phyloP scores from a whole-genome alignment of 1,284 basidiomycete species.

The Rhodotorula sp. region DNA sequence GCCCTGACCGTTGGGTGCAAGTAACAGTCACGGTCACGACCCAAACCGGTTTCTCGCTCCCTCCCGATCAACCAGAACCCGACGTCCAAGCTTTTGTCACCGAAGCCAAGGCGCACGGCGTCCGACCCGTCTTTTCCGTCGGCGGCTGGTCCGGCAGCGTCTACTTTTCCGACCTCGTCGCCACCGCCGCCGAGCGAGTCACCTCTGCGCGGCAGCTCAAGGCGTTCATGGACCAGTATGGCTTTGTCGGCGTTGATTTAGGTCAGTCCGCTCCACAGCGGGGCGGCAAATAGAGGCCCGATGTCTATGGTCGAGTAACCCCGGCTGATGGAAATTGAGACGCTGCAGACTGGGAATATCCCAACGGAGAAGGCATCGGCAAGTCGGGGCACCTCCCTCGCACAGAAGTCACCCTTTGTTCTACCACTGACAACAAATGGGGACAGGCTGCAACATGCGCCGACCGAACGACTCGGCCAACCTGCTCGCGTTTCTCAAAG shows the following conservation, averaged over 20 bases:
- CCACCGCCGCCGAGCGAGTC: constrained; percentile 55
- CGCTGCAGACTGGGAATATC: constrained; percentile 87
- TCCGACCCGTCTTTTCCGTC: constrained; percentile 23
- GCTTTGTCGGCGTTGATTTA: constrained; percentile 82
- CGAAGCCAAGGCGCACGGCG: constrained; percentile 14
- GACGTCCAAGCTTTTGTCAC: constrained; percentile 24
- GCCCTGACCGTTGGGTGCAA: no score
- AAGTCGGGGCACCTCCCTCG: neutral
- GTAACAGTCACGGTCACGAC: constrained; percentile 25
- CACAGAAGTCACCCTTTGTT: no score
- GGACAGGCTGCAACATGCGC: constrained; percentile 58
- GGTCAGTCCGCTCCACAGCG: neutral
- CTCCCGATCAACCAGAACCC: constrained; percentile 2
- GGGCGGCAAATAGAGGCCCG: neutral
- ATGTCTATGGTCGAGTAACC: no score
- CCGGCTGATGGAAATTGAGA: no score
- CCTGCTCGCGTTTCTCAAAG: constrained; percentile 69
- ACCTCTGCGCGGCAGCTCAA: constrained; percentile 64
- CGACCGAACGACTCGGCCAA: constrained; percentile 64
- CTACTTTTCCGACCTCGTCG: constrained; percentile 71
- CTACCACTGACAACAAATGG: neutral
- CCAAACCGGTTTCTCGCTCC: constrained; percentile 20
- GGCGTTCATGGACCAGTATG: constrained; percentile 58
- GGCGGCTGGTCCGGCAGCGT: constrained; percentile 33
- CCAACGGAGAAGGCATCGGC: constrained; percentile 55